phyloP scores from a whole-genome alignment of 495 filamentous ascomycete genomes.

The Venustampulla echinocandica region DNA sequence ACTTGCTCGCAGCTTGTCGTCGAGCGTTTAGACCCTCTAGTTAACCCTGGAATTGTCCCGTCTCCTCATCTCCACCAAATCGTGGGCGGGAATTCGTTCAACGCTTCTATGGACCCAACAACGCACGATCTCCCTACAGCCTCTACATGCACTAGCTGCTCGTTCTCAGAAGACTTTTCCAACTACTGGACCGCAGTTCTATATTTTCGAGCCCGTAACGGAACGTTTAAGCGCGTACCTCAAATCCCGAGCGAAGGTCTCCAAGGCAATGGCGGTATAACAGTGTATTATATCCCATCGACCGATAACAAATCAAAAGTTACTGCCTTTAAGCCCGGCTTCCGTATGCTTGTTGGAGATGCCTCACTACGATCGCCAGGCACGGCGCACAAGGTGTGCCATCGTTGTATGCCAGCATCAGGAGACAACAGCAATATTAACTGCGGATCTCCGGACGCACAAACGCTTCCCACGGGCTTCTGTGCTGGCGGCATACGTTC shows the following conservation, averaged over 20 bases:
- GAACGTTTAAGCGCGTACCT: slow-evolving; percentile 31
- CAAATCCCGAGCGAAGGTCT: slow-evolving; percentile 29
- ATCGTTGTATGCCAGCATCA: slow-evolving; percentile 13
- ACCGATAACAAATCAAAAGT: slow-evolving; percentile 13
- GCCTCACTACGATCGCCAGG: slow-evolving; percentile 13
- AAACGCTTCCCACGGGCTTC: slow-evolving; percentile 25
- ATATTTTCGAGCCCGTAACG: slow-evolving; percentile 33
- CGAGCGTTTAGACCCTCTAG: too few species aligned
- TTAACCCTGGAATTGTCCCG: slow-evolving; percentile 19
- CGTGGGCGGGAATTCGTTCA: slow-evolving; percentile 31
- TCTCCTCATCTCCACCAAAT: slow-evolving; percentile 35
- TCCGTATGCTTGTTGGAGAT: slow-evolving; percentile 40
- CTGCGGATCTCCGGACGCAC: slow-evolving; percentile 25
- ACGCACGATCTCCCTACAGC: slow-evolving; percentile 21
- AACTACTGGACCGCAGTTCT: slow-evolving; percentile 38
- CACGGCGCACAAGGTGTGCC: slow-evolving; percentile 28
- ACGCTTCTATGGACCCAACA: slow-evolving; percentile 24
- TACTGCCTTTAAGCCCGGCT: slow-evolving; percentile 24
- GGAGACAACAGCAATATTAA: slow-evolving; percentile 25
- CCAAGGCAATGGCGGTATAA: slow-evolving; percentile 31
- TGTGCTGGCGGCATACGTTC: slow-evolving; percentile 34
- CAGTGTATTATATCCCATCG: slow-evolving; percentile 28
- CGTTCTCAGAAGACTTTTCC: slow-evolving; percentile 29
- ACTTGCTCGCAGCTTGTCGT: slow-evolving; percentile 13
- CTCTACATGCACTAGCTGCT: slow-evolving; percentile 29